These are phyloP conservation scores for Annulohypoxylon moriforme DNA, from an alignment of 495 filamentous ascomycete genomes.

Conservation along the genomic window DNA sequence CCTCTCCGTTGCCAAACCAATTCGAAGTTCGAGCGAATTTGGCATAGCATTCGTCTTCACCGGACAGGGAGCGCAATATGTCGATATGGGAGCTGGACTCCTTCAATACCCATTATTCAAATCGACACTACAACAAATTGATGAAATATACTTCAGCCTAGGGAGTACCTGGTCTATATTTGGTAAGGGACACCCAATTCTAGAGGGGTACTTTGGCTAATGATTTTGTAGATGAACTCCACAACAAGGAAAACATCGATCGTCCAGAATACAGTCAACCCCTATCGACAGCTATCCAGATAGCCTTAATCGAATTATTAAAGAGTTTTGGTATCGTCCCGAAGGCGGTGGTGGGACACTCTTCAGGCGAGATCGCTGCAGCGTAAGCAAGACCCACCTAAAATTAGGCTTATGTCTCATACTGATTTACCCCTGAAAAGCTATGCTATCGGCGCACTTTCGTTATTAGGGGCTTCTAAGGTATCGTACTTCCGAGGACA, in stretches of 20 bases:
- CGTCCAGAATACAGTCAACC: constrained; percentile 54
- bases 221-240: constrained; percentile 25
- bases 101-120: constrained; percentile 45
- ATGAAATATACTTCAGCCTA: constrained; percentile 37
- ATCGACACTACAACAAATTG: constrained; percentile 34
- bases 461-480: constrained; percentile 57
- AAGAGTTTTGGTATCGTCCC: constrained; percentile 59
- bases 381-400: constrained; percentile 38
- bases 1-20: constrained; percentile 20
- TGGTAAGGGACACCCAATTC: constrained; percentile 23
- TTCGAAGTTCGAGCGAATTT: constrained; percentile 28
- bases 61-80: constrained; percentile 60
- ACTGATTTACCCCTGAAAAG: constrained; percentile 26
- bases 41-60: constrained; percentile 53
- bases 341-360: constrained; percentile 65
- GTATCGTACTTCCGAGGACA: constrained; percentile 58
- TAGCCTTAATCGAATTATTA: constrained; percentile 64
- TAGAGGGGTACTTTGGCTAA: not conserved
- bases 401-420: not conserved
- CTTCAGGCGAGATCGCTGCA: constrained; percentile 68
- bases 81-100: constrained; percentile 61
- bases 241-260: constrained; percentile 50
- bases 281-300: constrained; percentile 59
- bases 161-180: constrained; percentile 50
- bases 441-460: constrained; percentile 55